Base-by-base conservation (phyloP, 176 grass and related monocot species). In the Oropetium thomaeum region DNA sequence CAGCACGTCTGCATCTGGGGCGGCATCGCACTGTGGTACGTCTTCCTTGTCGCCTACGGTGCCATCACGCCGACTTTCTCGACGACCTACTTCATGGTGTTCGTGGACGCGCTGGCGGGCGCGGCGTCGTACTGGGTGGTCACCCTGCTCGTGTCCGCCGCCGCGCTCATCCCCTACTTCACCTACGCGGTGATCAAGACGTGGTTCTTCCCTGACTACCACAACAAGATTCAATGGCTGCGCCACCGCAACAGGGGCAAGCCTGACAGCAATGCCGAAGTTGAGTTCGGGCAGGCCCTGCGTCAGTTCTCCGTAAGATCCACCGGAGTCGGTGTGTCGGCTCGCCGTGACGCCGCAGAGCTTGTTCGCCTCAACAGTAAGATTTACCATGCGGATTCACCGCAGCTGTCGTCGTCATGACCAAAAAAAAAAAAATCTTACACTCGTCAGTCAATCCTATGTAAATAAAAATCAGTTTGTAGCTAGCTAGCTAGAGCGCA, bases 1-100 rank as follows among this genome's bases (percentile, higher is more conserved):
- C 95, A 97, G 25, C 91, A 93, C 74, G 41, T 81, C 8, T 77
- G 92, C 81, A 97, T 97, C 71, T 93, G 95, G 90, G 84, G 62
- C 16, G 71, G 95, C 76, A 68, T 93, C 15, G 77, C 64, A 2
- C 79, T 93, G 2, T 97, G 95, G 95, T 93, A 97, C 51, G 3
- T 93, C 8, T 97, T 97, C 83, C 91, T 97, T 10, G 29, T 91
- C 1, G 68, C n/a, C 14, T 97, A 91, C 49, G 95, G 95, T 25
- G 85, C 88, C 2, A 88, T 97, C 40, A 86, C 81, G 22, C 95
- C 95, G 0, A 20, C 61, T 4, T 79, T 93, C 71, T 92, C 95
- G 0, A 87, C 81, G 2, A 85, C 78, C 1, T 92, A 83, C 75
- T 92, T 87, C 84, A 70, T 77, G 86, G 76, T 91, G 12, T 97